Base-by-base conservation (phyloP, 1,284 basidiomycete genomes). In the Ustilago shanxiensis region DNA sequence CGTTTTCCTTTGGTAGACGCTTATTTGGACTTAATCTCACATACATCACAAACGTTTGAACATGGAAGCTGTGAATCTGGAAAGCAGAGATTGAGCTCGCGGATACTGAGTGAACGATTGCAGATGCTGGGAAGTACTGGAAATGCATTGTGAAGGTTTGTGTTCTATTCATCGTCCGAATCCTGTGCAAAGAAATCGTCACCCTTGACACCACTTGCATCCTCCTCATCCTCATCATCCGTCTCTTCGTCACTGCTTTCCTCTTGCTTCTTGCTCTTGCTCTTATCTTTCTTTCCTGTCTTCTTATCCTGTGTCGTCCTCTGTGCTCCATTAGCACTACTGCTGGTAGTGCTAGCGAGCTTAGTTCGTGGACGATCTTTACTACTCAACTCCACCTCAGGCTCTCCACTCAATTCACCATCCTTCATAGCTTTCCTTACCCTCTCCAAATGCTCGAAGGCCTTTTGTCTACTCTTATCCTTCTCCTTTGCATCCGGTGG, bases 121-220 rank as follows among this genome's bases (percentile, higher is more conserved):
- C 18, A 20, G 16, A 20, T 44, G 41, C 41, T 9, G 41, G n/a
- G 41, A 7, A 20, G n/a, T 20, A 16, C 18, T 39, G 18, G 37
- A 16, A 18, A 47, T 26, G 9, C 8, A 16, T 5, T 41, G 7
- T 14, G 39, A 7, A 10, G 13, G 7, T 41, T 10, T 20, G 39
- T n/a, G n/a, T n/a, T 45, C 45, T 73, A 54, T 22, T 75, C 63
- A n/a, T 70, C 66, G 18, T 75, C 72, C 2, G 76, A 78, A n/a
- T 72, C 65, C 11, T 69, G 65, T 9, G 71, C 78, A 53, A 79
- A 79, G 45, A 79, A 79, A 50, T 79, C 78, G 33, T 79, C 78
- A 20, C 57, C 73, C 57, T 71, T 62, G 60, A 77, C 67, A 24
- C 60, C 70, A 13, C 50, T 20, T 54, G 39, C 37, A 26, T 52